Conservation (phyloP, 164 flowering plant species). For the Akebia trifoliata region DNA sequence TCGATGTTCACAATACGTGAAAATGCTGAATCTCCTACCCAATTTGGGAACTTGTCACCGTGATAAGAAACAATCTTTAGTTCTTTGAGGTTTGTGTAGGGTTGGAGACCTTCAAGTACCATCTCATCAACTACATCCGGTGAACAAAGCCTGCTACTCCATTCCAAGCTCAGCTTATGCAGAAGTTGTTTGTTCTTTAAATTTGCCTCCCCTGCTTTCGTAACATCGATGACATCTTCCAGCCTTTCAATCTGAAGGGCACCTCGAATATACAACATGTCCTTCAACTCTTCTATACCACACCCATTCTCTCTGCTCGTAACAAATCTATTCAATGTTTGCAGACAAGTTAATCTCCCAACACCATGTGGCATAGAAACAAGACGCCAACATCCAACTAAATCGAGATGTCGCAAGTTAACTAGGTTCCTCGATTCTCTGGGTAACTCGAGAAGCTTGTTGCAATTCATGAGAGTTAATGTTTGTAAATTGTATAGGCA, state of each 20-base stretch:
- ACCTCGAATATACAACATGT: slow-evolving; percentile 2
- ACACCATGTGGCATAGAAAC: slow-evolving; percentile 2
- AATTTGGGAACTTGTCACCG: slow-evolving; percentile 6
- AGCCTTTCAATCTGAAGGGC: neutral
- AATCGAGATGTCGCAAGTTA: neutral
- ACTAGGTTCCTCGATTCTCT: neutral
- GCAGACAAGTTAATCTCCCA: neutral
- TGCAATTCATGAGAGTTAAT: neutral
- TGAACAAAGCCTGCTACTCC: neutral
- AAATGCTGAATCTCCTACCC: slow-evolving; percentile 9
- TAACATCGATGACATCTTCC: neutral
- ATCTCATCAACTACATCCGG: neutral
- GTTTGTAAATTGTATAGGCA: slow-evolving; percentile 1
- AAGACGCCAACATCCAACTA: neutral
- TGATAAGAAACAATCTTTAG: neutral
- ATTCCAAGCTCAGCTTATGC: neutral
- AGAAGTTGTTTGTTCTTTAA: neutral
- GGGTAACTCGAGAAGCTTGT: neutral
- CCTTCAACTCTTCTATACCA: slow-evolving; percentile 6
- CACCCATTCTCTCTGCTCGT: neutral
- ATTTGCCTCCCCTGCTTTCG: neutral
- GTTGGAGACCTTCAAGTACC: slow-evolving; percentile 6
- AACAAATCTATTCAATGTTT: neutral
- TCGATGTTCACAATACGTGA: neutral
- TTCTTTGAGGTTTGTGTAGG: slow-evolving; percentile 10